These are phyloP conservation scores for Aspergillus caelatus DNA, from an alignment of 2,329 filamentous ascomycete genomes.

Conservation along the genomic window DNA sequence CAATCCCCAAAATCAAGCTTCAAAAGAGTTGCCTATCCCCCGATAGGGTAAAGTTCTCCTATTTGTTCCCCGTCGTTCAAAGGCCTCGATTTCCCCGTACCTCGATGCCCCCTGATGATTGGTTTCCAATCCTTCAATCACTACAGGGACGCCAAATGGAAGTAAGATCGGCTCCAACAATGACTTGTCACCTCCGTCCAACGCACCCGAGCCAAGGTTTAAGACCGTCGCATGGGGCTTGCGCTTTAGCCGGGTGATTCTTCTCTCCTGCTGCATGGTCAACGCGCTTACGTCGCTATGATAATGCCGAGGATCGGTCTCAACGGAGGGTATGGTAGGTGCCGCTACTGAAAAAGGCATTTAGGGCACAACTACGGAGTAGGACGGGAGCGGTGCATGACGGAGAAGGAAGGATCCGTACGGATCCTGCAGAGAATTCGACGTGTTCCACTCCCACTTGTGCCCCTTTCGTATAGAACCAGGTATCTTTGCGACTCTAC, in stretches of 20 bases:
- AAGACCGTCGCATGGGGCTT: neutral
- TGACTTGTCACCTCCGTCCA: conserved; percentile 13
- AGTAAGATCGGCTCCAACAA: conserved; percentile 6
- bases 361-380: neutral
- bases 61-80: neutral
- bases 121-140: conserved; percentile 4
- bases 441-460: conserved; percentile 18
- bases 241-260: neutral
- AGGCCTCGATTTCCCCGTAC: neutral
- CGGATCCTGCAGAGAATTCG: conserved; percentile 10
- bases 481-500: neutral
- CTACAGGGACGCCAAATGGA: neutral
- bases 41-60: neutral
- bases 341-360: neutral
- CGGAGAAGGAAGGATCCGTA: conserved; percentile 6
- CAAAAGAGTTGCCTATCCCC: neutral
- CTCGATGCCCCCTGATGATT: neutral
- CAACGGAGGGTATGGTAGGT: neutral
- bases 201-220: conserved; percentile 4
- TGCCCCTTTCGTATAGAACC: conserved; percentile 8
- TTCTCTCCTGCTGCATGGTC: conserved; percentile 6
- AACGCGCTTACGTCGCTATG: conserved; percentile 5
- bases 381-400: neutral
- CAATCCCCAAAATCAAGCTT: neutral
- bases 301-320: conserved; percentile 9